Evolutionary conservation across 768 basidiomycete species (phyloP), one percentile per base, ranked within the genome.

Genomic region (Psilocybe cubensis): DNA sequence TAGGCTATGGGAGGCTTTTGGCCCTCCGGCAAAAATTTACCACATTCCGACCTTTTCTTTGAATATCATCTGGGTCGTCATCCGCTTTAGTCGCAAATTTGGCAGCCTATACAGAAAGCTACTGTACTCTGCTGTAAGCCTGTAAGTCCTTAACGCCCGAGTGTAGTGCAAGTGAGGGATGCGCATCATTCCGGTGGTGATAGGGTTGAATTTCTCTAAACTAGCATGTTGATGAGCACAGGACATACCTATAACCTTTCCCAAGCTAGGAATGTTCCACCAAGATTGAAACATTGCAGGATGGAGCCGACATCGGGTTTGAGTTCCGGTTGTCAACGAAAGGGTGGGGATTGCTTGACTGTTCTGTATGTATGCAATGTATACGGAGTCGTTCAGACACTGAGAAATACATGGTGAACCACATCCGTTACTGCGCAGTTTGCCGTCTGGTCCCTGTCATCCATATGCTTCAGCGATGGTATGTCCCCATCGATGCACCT

Each of bases 401-500:
- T 17, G n/a, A 38, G 35, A 38, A 12, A 17, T 11, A 4, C 14
- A 33, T 33, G 31, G 12, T 0, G 35, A 38, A 38, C n/a, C 35
- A 6, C 0, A 38, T 9, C 31, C 31, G 14, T n/a, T 17, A 12
- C 35, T 38, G 5, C 35, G 35, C 35, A 38, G n/a, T 17, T 17
- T 38, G 35, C 35, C 35, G 7, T 38, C 35, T 14, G 35, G 35
- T 38, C 35, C 35, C n/a, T 0, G n/a, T 5, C 35, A 38, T 38
- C 35, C 35, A 38, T 17, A 38, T 38, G 35, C 35, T 18, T 38
- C 35, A 38, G 5, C 35, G 35, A 38, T 38, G 31, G 31, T 12
- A 33, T 7, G 35, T 38, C 35, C 56, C 47, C 56, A 46, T 57
- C 49, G 42, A 28, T 57, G 40, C 46, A 27, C 43, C 56, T 57